Base-by-base conservation (phyloP, 2,329 filamentous ascomycete genomes). In the Colletotrichum acutatum region DNA sequence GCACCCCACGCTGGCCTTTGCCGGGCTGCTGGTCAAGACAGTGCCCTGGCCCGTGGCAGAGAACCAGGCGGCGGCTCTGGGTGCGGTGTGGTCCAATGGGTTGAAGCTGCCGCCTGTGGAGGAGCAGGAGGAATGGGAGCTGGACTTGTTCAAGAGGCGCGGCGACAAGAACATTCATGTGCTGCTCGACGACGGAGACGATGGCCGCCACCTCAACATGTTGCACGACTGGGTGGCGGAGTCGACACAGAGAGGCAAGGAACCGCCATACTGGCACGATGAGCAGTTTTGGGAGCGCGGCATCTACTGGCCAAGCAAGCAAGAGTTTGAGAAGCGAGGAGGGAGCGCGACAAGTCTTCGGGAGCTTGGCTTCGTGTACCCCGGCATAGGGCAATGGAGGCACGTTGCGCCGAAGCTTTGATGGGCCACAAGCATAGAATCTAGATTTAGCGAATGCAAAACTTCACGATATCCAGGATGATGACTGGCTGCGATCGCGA, bases 31-130 rank as follows among this genome's bases (percentile, higher is more conserved):
- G 19, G 92, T 95, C 79, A 93, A 93, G 76, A 90, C 97, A n/a
- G 93, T 97, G n/a, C 96, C 96, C 0, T 97, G 97, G 80, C 92
- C 94, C 0, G 78, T 97, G 1, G 88, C 92, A 0, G 95, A 98
- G 83, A 91, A 90, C 6, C 95, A 98, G 82, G 91, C 91, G 1
- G 93, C 95, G 0, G 89, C 94, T 0, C 86, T 97, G 58, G 90
- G 95, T 2, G 90, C 94, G 1, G 88, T 95, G 0, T 97, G 94
- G 89, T 90, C 94, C 0, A 93, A 93, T 42, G 84, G 90, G 0
- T 84, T 98, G 0, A 75, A 82, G 0, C 84, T 98, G 9, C 95
- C 95, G 0, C 78, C 89, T 0, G 80, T 80, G 1, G 79, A 84
- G 0, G 90, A 90, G 64, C 97, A 98, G 92, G 81, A 86, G 68